phyloP scores from a whole-genome alignment of 1,284 basidiomycete species.

The Trichosporon coremiiforme region DNA sequence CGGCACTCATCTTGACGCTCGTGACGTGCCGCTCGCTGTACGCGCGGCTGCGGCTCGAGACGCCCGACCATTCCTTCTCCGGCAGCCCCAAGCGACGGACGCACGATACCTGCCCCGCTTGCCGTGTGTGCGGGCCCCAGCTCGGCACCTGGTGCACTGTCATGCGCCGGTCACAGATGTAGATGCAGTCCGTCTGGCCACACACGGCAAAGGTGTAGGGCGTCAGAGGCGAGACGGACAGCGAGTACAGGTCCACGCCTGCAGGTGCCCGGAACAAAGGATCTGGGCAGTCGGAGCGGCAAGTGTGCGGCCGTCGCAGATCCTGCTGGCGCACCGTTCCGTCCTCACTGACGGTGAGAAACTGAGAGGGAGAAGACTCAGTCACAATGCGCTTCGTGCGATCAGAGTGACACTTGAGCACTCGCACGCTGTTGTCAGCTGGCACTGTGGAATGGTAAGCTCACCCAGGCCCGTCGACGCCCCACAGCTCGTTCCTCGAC shows the following conservation, averaged over 20 bases:
- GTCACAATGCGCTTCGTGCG: conserved; percentile 76
- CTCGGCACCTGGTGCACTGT: conserved; percentile 67
- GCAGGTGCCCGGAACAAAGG: conserved; percentile 50
- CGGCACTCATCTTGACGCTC: conserved; percentile 72
- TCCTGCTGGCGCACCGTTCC: conserved; percentile 84
- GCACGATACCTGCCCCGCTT: conserved; percentile 64
- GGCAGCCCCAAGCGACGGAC: conserved; percentile 77
- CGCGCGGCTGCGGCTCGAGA: conserved; percentile 37
- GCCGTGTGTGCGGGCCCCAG: conserved; percentile 66
- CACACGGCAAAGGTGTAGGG: conserved; percentile 60
- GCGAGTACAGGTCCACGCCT: conserved; percentile 57
- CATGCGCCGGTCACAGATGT: conserved; percentile 84
- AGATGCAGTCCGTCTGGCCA: conserved; percentile 65
- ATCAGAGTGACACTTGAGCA: conserved; percentile 67
- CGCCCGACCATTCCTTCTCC: conserved; percentile 48
- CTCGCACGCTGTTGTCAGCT: conserved; percentile 50
- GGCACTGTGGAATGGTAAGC: conserved; percentile 18
- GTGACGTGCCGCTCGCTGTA: conserved; percentile 67
- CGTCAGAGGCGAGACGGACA: conserved; percentile 56
- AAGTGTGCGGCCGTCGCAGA: conserved; percentile 62
- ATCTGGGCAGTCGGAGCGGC: conserved; percentile 50
- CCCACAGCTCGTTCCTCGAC: conserved; percentile 37
- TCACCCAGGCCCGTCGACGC: conserved; percentile 45
- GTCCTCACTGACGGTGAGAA: conserved; percentile 80
- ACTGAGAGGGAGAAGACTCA: conserved; percentile 78